Evolutionary conservation across 2,329 filamentous ascomycete genomes (phyloP).

Genomic region (Pseudogymnoascus sp.): DNA sequence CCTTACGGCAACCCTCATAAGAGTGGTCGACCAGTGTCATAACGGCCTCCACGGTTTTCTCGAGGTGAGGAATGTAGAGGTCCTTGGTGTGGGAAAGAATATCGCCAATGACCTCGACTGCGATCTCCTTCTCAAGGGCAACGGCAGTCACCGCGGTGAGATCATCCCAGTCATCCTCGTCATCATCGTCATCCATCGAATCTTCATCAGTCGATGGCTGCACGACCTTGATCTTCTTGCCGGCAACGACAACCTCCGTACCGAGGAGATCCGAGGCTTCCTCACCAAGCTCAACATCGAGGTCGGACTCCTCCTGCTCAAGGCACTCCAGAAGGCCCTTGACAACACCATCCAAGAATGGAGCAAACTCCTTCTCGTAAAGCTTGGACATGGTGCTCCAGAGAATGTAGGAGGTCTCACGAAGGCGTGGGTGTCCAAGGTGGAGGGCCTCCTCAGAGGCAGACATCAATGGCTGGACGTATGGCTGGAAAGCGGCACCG

Average conservation of each 20-base stretch:
- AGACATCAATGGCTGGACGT: constrained; percentile 82
- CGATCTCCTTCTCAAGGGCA: constrained; percentile 94
- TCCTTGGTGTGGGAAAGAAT: constrained; percentile 80
- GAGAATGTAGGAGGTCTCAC: constrained; percentile 94
- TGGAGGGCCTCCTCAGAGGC: constrained; percentile 85
- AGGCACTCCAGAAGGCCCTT: constrained; percentile 76
- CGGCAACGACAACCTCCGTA: constrained; percentile 67
- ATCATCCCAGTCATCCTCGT: constrained; percentile 79
- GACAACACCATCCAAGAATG: constrained; percentile 71
- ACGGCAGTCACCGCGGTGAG: constrained; percentile 79
- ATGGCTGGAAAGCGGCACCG: constrained; percentile 77
- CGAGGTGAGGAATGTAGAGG: constrained; percentile 74
- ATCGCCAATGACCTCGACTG: constrained; percentile 88
- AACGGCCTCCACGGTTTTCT: constrained; percentile 77
- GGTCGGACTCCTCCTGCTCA: constrained; percentile 77
- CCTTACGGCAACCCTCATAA: constrained; percentile 91
- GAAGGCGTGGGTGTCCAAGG: constrained; percentile 81
- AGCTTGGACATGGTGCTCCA: constrained; percentile 95
- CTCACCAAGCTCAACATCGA: constrained; percentile 68
- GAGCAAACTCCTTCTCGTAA: constrained; percentile 74
- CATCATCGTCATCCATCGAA: constrained; percentile 58
- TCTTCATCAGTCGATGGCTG: constrained; percentile 51
- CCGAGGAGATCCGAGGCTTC: constrained; percentile 67
- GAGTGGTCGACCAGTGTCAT: constrained; percentile 76
- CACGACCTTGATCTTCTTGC: constrained; percentile 79